Base-by-base conservation (phyloP, 305 asterid genomes). In the Plantago coronopus region DNA sequence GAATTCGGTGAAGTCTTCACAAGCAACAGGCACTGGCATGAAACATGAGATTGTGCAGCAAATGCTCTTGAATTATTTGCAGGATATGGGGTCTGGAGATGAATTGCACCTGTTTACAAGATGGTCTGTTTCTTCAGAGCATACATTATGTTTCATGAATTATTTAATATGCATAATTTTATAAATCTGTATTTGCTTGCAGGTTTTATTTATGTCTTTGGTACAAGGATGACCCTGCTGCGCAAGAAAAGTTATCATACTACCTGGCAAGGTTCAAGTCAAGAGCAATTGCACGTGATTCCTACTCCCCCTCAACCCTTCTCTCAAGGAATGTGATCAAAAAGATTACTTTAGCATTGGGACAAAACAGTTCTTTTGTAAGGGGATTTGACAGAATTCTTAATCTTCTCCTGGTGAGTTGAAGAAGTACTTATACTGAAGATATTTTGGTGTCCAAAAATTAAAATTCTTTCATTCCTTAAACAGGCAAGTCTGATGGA, bases 201-300 rank as follows among this genome's bases (percentile, higher is more conserved):
- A 94, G 99, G 99, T 94, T 90, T 79, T 90, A 94, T 81, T 89
- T 90, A 66, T 94, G 97, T 77, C 83, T 90, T 47, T 94, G 99
- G 99, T 84, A 83, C 76, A 94, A 94, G 77, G 95, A 94, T 68
- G 99, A 90, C 72, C 88, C 91, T 70, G 81, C 76, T 74, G 73
- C 94, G 64, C 84, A 77, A 54, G 82, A 86, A 61, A 90, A 81
- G 72, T 69, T 81, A 56, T 68, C 48, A 68, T 83, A 74, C 76
- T 79, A 81, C 76, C 79, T 90, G 37, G 81, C 95, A 23, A 83
- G 95, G 81, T 74, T 94, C 75, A 90, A 84, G 62, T 77, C 96
- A 17, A 81, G 91, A 73, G 85, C 83, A 67, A 80, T 84, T 76
- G 65, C 76, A 66, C 96, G 87, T 4, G 91, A 84, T 57, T 75